Conservation (phyloP, 805 yeast genomes). For the Candida nitratophila region DNA sequence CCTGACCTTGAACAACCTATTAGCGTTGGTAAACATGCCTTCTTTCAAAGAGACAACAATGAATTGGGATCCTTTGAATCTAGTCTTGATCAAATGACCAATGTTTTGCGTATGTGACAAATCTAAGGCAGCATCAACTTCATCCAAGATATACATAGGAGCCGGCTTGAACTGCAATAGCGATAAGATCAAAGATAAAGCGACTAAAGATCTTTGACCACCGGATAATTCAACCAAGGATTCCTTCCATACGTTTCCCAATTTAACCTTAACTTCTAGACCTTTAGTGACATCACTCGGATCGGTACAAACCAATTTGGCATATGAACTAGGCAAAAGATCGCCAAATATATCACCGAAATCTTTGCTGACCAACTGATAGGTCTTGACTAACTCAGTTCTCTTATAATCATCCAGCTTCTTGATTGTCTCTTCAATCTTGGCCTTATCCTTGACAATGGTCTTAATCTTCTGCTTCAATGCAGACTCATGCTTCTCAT, state of each 20-base stretch:
- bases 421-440: constrained; percentile 80
- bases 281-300: constrained; percentile 84
- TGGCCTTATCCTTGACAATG: constrained; percentile 80
- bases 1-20: constrained; percentile 84
- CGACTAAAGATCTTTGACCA: constrained; percentile 93
- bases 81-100: constrained; percentile 90
- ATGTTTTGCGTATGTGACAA: constrained; percentile 95
- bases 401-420: constrained; percentile 81
- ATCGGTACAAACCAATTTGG: constrained; percentile 79
- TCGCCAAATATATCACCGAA: constrained; percentile 89
- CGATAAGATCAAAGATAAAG: constrained; percentile 87
- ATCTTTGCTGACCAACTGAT: constrained; percentile 79
- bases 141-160: constrained; percentile 96
- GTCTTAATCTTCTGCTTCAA: constrained; percentile 76
- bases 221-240: constrained; percentile 93
- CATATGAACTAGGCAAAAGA: constrained; percentile 81
- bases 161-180: constrained; percentile 94
- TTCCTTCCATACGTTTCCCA: constrained; percentile 94
- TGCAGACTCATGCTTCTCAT: constrained; percentile 77
- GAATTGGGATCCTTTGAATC: constrained; percentile 93
- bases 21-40: constrained; percentile 97
- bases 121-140: constrained; percentile 97
- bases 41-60: constrained; percentile 95
- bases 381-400: constrained; percentile 75
- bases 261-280: constrained; percentile 78